Evolutionary conservation across 306 rosid species (phyloP), one percentile per base, ranked within the genome.

Genomic region (Fragaria ananassa): DNA sequence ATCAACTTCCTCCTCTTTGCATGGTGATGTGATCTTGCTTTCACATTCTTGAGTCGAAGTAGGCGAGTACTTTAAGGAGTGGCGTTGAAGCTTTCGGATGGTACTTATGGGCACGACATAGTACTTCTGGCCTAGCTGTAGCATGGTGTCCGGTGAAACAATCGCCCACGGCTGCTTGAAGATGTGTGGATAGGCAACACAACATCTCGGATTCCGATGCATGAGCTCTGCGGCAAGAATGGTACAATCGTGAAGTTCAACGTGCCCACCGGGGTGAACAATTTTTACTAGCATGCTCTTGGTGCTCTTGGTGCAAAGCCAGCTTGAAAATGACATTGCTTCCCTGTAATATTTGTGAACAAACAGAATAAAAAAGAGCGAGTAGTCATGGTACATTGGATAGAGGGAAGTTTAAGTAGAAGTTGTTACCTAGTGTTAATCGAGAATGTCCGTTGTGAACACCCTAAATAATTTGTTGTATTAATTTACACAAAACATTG

Each of bases 151-250:
- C 19, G 95, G 91, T 31, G 68, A 83, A 72, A 91, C 89, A 62
- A 89, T 71, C n/a, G 88, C 93, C 96, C 90, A 86, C 45, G 96
- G 95, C 69, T 86, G 86, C 82, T 84, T 85, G 79, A 87, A 89
- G 61, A 89, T 87, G 10, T 82, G 68, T 0, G 96, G 96, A 78
- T 86, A 72, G 0, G 91, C 81, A 1, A 92, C 82, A 17, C 76
- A 83, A 71, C 89, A 79, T 72, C 75, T 82, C 1, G 91, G 94
- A 61, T 90, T 82, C 58, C 79, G 87, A 19, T 49, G 34, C 86
- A 86, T 84, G 19, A 93, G 86, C 81, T 86, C 89, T 2, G 82
- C 88, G 13, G 91, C 95, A 2, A 68, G 87, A 39, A 89, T 61
- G 13, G 93, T 90, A 67, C 74, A 72, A 49, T 90, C 91, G 70